Base-by-base conservation (phyloP, 2,329 filamentous ascomycete genomes). In the Aureobasidium leucospermi region DNA sequence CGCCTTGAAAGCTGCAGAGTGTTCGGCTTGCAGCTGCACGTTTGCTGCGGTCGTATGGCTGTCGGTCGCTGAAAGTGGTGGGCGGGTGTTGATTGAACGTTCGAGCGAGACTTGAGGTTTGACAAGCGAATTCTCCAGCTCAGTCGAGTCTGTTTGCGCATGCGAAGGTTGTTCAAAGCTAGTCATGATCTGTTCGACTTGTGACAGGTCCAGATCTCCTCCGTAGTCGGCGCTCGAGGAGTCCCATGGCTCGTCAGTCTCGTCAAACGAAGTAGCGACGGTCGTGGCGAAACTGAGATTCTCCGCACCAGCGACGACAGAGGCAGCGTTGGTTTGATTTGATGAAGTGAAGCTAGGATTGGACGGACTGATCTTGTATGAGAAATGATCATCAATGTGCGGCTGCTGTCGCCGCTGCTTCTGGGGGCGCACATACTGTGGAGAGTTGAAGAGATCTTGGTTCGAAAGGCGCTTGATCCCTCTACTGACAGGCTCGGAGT, bases 391-490 rank as follows among this genome's bases (percentile, higher is more conserved):
- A 29, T 31, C 15, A n/a, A 56, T 4, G 6, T 16, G 11, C 1
- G 16, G 41, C 31, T 56, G 52, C 39, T 56, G 52, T 29, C 41
- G 52, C 52, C n/a, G 16, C 38, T 46, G 39, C 52, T 56, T 46
- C 10, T n/a, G 13, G 38, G 31, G 41, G n/a, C 41, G 41, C 3
- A 56, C 52, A 29, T 56, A 56, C 52, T 36, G 42, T 4, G 52
- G 31, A 29, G 31, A 56, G 6, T 8, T 11, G 31, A 6, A 36
- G 29, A n/a, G n/a, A 16, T 46, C 52, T 46, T 45, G 41, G 29
- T 36, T 19, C 4, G 52, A 56, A 5, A 42, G 31, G 5, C 52
- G 52, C 9, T 56, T 46, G 1, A 13, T 38, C 6, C 52, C 52
- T 38, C 41, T 34, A 16, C 29, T 11, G 6, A 9, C 38, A 15